Conservation (phyloP, 2,329 filamentous ascomycete genomes). For the Venturia carpophila region DNA sequence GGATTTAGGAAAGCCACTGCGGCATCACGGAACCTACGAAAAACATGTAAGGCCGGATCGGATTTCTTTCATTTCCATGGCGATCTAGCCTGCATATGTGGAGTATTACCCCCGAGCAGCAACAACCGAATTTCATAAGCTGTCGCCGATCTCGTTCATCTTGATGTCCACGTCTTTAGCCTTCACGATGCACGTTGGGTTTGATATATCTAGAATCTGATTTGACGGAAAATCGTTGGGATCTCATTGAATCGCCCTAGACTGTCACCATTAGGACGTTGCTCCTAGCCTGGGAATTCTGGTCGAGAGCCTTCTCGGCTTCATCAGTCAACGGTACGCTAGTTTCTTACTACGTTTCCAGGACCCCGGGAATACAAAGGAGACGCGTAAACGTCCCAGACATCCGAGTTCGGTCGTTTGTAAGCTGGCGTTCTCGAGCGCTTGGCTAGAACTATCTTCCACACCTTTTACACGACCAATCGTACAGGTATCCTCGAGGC, state of each 20-base stretch:
- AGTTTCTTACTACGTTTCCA: not conserved
- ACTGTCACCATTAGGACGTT: not conserved
- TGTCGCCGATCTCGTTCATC: not conserved
- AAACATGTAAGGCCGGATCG: conserved; percentile 4
- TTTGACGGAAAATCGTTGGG: not conserved
- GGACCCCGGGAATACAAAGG: not conserved
- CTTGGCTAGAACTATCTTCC: not conserved
- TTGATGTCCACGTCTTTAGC: not conserved
- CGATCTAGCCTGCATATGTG: conserved; percentile 1
- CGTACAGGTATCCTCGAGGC: not conserved
- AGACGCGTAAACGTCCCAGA: not conserved
- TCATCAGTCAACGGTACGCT: not conserved
- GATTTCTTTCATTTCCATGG: not conserved
- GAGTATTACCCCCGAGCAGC: not conserved
- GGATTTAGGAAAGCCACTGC: not conserved
- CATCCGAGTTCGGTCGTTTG: not conserved
- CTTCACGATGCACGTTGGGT: not conserved
- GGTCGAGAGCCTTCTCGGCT: not conserved
- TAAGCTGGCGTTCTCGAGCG: not conserved
- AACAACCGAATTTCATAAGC: not conserved
- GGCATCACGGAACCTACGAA: not conserved
- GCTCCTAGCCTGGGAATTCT: not conserved
- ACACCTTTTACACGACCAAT: not conserved
- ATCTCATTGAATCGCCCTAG: not conserved
- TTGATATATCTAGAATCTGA: not conserved